Percentiles rank a stretch among this genome's conserved stretches.
These are phyloP conservation scores for Penicillium sp. DNA, from an alignment of 2,329 filamentous ascomycete species.

Conservation along the genomic window DNA sequence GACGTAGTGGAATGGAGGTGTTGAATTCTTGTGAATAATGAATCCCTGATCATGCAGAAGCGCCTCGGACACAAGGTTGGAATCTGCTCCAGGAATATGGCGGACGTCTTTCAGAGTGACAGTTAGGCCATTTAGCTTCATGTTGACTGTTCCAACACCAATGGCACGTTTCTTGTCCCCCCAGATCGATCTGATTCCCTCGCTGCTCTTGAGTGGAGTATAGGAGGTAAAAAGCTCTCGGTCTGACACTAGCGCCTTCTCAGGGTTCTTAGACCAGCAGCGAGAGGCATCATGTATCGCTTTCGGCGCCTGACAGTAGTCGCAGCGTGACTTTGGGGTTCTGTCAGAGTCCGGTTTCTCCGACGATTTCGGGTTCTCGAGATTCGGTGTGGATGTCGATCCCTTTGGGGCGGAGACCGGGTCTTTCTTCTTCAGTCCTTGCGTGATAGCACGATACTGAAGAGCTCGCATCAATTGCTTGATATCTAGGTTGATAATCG, in stretches of 20 bases:
- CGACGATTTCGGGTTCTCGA: not conserved
- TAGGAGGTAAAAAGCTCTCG: not conserved
- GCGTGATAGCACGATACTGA: not conserved
- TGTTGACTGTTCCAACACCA: not conserved
- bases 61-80: conserved; percentile 3
- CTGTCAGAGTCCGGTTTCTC: conserved; percentile 17
- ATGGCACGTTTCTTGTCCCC: conserved; percentile 2
- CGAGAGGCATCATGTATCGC: conserved; percentile 1
- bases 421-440: not conserved
- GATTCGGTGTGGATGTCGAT: not conserved
- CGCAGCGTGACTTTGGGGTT: not conserved
- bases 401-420: not conserved
- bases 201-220: not conserved
- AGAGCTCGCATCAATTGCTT: not conserved
- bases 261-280: conserved; percentile 1
- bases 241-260: conserved; percentile 4
- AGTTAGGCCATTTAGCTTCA: conserved; percentile 5
- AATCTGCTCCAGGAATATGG: conserved; percentile 2
- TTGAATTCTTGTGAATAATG: conserved; percentile 5
- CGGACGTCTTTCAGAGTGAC: conserved; percentile 1
- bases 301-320: conserved; percentile 7
- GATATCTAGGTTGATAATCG: not conserved
- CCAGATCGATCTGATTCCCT: not conserved
- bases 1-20: not conserved
- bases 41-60: conserved; percentile 3